Evolutionary conservation across 139 green algal genomes (phyloP).

Genomic region (Tetraselmis striata): DNA sequence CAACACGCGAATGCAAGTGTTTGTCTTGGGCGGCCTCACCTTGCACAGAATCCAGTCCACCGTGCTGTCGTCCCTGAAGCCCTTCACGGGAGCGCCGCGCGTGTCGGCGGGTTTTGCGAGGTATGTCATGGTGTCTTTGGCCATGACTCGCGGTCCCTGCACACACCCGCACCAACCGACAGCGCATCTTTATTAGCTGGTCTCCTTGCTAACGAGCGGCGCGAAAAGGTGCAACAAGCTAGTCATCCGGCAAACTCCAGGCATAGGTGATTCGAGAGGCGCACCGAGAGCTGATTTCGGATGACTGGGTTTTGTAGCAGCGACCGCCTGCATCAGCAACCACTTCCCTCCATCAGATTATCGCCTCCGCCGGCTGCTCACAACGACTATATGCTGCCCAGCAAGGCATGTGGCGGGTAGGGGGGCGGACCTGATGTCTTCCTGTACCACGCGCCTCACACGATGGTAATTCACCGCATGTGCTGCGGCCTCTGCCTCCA

Average conservation of each 20-base stretch:
- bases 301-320: not conserved
- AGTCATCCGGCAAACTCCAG: too few species aligned
- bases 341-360: too few species aligned
- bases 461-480: not conserved
- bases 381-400: too few species aligned
- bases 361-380: too few species aligned
- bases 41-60: not conserved
- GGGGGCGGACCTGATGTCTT: not conserved
- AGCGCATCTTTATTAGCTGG: not conserved
- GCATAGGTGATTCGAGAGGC: not conserved
- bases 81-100: not conserved
- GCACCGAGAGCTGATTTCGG: not conserved
- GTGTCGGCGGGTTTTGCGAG: not conserved
- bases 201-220: too few species aligned
- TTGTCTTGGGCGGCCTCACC: not conserved
- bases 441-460: not conserved
- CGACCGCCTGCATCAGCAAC: too few species aligned
- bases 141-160: not conserved
- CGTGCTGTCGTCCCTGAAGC: not conserved
- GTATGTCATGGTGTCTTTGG: not conserved
- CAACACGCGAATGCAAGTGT: too few species aligned
- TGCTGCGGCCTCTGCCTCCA: not conserved
- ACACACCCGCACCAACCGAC: not conserved
- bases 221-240: too few species aligned
- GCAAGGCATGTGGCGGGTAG: too few species aligned